These are phyloP conservation scores for Phaffia australis DNA, from an alignment of 768 basidiomycete genomes.

Conservation along the genomic window DNA sequence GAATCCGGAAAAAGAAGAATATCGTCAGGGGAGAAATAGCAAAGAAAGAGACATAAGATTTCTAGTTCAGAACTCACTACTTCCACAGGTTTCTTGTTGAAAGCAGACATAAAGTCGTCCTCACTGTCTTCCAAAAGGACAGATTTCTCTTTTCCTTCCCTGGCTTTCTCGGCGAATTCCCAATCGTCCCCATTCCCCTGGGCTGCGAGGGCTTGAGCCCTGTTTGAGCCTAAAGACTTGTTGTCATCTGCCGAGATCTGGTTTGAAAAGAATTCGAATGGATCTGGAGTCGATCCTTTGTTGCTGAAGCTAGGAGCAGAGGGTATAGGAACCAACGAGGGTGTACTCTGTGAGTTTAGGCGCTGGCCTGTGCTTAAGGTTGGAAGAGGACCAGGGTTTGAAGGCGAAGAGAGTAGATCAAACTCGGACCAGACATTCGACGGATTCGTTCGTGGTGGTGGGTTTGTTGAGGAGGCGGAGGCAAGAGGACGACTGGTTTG, in stretches of 20 bases:
- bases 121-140: slow-evolving; percentile 2
- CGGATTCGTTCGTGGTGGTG: background rate
- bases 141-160: slow-evolving; percentile 4
- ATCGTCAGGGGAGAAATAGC: background rate
- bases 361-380: background rate
- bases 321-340: slow-evolving; percentile 3
- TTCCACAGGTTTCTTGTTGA: background rate
- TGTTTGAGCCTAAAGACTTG: too few relatives aligned
- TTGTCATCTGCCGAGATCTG: too few relatives aligned
- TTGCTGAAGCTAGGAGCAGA: slow-evolving; percentile 15
- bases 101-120: slow-evolving; percentile 22
- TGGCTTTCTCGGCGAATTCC: background rate
- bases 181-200: slow-evolving; percentile 1
- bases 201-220: too few relatives aligned
- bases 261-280: slow-evolving; percentile 13
- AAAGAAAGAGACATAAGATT: background rate
- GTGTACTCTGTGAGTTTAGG: too few relatives aligned
- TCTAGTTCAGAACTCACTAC: background rate
- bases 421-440: slow-evolving; percentile 22
- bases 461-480: background rate
- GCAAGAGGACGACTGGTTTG: background rate
- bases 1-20: slow-evolving; percentile 2
- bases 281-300: slow-evolving; percentile 23
- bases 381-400: background rate
- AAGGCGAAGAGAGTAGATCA: slow-evolving; percentile 20